Conservation (phyloP, 1,284 basidiomycete species). For the Polyporus tsugae region DNA sequence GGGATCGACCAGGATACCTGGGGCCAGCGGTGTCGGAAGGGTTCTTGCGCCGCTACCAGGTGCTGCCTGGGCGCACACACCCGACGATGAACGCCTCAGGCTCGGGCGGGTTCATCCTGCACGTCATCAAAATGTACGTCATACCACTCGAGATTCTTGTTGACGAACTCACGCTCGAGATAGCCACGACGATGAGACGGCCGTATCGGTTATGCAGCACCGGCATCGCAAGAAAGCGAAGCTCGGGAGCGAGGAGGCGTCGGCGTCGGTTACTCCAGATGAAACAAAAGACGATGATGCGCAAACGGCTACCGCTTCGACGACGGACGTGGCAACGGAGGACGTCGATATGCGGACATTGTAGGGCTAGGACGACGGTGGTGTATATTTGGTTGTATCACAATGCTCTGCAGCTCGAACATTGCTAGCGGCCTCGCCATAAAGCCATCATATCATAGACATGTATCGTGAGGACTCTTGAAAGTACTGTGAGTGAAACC, state of each 20-base stretch:
- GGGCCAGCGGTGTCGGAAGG: constrained; percentile 87
- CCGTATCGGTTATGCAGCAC: constrained; percentile 56
- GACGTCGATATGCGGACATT: constrained; percentile 32
- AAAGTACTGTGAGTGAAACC: background rate
- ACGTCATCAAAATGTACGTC: constrained; percentile 85
- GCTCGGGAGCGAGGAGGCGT: constrained; percentile 25
- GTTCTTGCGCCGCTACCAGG: constrained; percentile 91
- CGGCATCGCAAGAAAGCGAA: constrained; percentile 42
- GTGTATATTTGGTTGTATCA: background rate
- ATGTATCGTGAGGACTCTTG: background rate
- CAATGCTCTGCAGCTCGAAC: background rate
- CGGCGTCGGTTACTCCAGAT: background rate
- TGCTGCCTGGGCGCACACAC: constrained; percentile 95
- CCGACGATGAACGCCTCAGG: constrained; percentile 94
- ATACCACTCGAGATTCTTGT: background rate
- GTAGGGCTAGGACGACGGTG: constrained; percentile 12
- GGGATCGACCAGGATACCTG: constrained; percentile 74
- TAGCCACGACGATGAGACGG: constrained; percentile 75
- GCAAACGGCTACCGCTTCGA: constrained; percentile 4
- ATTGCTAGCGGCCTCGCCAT: background rate
- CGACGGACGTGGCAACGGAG: background rate
- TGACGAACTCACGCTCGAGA: background rate
- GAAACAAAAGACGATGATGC: constrained; percentile 8
- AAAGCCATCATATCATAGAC: background rate
- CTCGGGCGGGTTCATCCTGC: constrained; percentile 89